Evolutionary conservation across 2,329 filamentous ascomycete species (phyloP), one percentile per base, ranked within the genome.

Genomic region (Exserohilum turcica): DNA sequence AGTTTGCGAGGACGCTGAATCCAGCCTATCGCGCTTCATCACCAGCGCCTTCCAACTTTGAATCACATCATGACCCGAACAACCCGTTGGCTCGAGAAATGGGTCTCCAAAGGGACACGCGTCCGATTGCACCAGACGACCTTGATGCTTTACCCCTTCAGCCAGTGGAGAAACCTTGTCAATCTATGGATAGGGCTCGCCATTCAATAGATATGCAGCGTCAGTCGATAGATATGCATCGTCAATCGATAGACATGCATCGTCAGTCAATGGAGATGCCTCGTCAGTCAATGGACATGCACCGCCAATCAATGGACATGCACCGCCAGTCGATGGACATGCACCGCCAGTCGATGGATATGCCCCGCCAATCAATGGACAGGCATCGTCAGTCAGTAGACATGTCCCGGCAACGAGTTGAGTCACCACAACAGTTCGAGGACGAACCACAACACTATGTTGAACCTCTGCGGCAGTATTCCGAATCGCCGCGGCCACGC

Each of bases 21-120:
- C 93, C 95, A 15, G 90, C 92, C 0, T 97, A 95, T 79, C 85
- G 95, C 57, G 92, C 89, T n/a, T 96, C 94, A 0, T 99, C 94
- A 6, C 94, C 95, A 1, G 92, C 96, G 69, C 93, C 93, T 9
- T 97, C 94, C 3, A 91, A 88, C 1, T 96, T 90, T 63, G 91
- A 95, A 68, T 96, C 92, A 31, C 92, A 96, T 63, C 90, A 96
- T 71, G 92, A 96, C 67, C 90, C 91, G 2, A 85, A 92, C 65
- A 89, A 88, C 6, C 83, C 84, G 37, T 77, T 94, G 51, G 88
- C 88, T 6, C 82, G 86, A 48, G 86, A 91, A 57, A 77, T 94
- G 71, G 85, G 82, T 15, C 87, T 87, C 36, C 69, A 63, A 51
- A 67, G 64, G 36, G 68, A 68, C 36, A 71, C 67, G n/a, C 65